Evolutionary conservation across 2,329 filamentous ascomycete species (phyloP).

Genomic region (Colletotrichum spinosum): DNA sequence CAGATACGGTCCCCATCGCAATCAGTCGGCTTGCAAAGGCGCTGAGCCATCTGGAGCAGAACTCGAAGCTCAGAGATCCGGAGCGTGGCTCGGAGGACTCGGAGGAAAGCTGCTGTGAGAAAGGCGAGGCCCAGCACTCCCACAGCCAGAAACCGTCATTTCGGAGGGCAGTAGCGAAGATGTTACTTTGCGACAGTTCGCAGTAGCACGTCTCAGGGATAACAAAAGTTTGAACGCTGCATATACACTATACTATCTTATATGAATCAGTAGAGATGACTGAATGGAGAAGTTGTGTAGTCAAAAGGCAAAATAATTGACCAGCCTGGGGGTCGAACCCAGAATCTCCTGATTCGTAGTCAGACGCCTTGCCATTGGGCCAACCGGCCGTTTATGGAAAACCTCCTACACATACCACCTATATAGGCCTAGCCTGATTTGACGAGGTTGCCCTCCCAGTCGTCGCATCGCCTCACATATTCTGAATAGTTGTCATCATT

Average conservation of each 20-base stretch:
- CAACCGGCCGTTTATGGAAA: slow-evolving; percentile 23
- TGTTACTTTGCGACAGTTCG: not conserved
- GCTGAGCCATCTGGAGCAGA: not conserved
- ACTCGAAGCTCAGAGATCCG: no score
- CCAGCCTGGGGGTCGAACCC: slow-evolving; percentile 38
- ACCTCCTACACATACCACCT: no score
- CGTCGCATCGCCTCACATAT: not conserved
- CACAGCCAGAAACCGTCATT: no score
- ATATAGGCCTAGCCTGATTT: no score
- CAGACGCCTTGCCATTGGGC: slow-evolving; percentile 22
- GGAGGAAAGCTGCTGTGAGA: not conserved
- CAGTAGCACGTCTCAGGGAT: no score
- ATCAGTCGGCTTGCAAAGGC: not conserved
- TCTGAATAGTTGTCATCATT: no score
- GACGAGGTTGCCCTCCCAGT: not conserved
- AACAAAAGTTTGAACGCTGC: no score
- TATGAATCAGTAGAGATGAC: no score
- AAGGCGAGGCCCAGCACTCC: no score
- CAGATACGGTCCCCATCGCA: not conserved
- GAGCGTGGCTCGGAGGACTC: no score
- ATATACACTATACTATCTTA: no score
- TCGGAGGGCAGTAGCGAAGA: not conserved
- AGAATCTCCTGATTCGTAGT: slow-evolving; percentile 35
- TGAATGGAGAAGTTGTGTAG: accelerated
- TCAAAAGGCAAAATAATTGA: slow-evolving; percentile 5